Percentiles rank a stretch among this genome's conserved stretches.
These are phyloP conservation scores for Pholiota adiposa DNA, from an alignment of 1,284 basidiomycete species.

Conservation along the genomic window DNA sequence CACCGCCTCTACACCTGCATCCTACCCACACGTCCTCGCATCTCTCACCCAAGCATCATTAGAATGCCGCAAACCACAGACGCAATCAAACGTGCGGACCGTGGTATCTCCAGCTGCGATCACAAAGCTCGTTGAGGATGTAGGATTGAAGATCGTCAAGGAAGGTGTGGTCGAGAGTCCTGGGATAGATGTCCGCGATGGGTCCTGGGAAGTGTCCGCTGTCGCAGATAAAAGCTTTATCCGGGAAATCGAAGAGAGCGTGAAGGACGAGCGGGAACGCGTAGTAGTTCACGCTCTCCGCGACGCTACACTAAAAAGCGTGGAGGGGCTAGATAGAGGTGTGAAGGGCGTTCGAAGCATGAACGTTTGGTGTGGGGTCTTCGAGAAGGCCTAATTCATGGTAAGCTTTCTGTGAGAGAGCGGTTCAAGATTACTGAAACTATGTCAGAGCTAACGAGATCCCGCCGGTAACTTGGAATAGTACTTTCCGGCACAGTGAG, in stretches of 20 bases:
- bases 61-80: constrained; percentile 13
- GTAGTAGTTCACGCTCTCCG: constrained; percentile 9
- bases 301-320: constrained; percentile 13
- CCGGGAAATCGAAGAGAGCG: constrained; percentile 6
- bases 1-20: constrained; percentile 1
- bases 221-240: constrained; percentile 5
- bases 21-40: constrained; percentile 15
- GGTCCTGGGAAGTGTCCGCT: constrained; percentile 10
- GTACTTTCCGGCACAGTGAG: no score
- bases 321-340: constrained; percentile 4
- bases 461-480: no score
- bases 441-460: no score
- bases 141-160: constrained; percentile 7
- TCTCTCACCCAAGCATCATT: constrained; percentile 12
- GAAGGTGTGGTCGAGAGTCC: constrained; percentile 6
- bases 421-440: no score
- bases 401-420: neutral
- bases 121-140: constrained; percentile 7
- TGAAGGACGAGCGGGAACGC: constrained; percentile 14
- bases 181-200: constrained; percentile 6
- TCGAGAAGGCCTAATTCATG: constrained; percentile 6
- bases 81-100: constrained; percentile 14
- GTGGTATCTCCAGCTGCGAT: constrained; percentile 15
- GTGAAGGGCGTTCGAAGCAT: constrained; percentile 9
- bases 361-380: constrained; percentile 16